Evolutionary conservation across 306 rosid genomes (phyloP), one percentile per base, ranked within the genome.

Genomic region (Citrullus mucosospermus): DNA sequence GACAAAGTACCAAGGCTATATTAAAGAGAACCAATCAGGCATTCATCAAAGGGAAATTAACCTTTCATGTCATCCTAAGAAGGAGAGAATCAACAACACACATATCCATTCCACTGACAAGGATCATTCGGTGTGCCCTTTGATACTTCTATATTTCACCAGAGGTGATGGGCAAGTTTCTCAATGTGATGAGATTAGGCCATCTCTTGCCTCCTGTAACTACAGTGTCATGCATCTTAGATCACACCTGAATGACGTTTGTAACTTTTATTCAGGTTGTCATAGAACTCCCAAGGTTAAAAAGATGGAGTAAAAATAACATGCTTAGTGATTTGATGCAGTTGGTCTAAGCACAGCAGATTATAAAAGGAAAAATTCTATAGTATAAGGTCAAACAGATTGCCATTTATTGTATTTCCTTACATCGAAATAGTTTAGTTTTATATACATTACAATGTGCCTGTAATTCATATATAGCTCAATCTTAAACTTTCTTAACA

Each of bases 161-260:
- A 74, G 32, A 74, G 78, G 78, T 56, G 57, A 46, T 72, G 77
- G 61, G 60, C 60, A 72, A 72, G 77, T 50, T 50, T 72, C 50
- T 72, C 58, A 72, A 72, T 50, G 43, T 72, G 56, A 48, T 46
- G 60, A 39, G 48, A 60, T 68, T 68, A 22, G 53, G 51, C 75
- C 36, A 68, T 41, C 54, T 43, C 75, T 68, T 41, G 55, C 75
- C 75, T 68, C 55, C 32, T 12, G 75, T 68, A 68, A 68, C 75
- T 68, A 68, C 36, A 41, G 34, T 70, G 57, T 70, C 76, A 20
- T 46, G 76, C 58, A 70, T 70, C 56, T 70, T 70, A 70, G 57
- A 43, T 46, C 32, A 70, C 16, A 46, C 76, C 76, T 43, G 75
- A 41, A 43, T 68, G 75, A 43, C 39, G 55, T 68, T 66, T 66